Conservation (phyloP, 768 basidiomycete species). For the Rhodotorula graminis region DNA sequence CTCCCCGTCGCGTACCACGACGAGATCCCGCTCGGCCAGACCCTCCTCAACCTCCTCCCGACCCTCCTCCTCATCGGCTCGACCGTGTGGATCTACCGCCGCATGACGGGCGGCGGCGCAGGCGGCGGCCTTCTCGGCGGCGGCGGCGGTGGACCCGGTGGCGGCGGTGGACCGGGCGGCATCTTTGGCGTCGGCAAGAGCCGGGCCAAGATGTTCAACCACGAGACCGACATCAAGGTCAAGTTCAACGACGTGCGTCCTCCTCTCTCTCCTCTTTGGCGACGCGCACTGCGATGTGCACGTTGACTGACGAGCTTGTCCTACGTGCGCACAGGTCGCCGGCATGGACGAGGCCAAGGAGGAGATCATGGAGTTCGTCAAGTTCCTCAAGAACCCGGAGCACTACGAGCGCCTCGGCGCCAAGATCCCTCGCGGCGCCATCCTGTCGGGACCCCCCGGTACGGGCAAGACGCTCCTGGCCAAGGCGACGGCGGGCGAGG, state of each 20-base stretch:
- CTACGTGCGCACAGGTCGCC: slow-evolving; percentile 56
- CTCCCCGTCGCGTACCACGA: slow-evolving; percentile 97
- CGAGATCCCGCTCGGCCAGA: slow-evolving; percentile 76
- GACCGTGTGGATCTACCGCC: slow-evolving; percentile 74
- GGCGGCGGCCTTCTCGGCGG: slow-evolving; percentile 58
- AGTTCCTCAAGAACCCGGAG: slow-evolving; percentile 91
- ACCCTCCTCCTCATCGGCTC: slow-evolving; percentile 86
- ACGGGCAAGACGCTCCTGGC: slow-evolving; percentile 97
- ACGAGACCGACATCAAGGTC: slow-evolving; percentile 87
- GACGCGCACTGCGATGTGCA: no score
- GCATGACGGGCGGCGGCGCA: slow-evolving; percentile 52
- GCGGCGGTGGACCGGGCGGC: slow-evolving; percentile 65
- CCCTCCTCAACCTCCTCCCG: slow-evolving; percentile 86
- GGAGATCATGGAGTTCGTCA: slow-evolving; percentile 99
- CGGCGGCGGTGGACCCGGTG: slow-evolving; percentile 40
- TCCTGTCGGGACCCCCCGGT: slow-evolving; percentile 91
- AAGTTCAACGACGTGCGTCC: slow-evolving; percentile 69
- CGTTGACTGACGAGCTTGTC: neutral
- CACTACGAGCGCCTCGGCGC: slow-evolving; percentile 95
- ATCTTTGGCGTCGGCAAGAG: slow-evolving; percentile 98
- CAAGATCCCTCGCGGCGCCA: slow-evolving; percentile 93
- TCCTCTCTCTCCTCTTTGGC: neutral
- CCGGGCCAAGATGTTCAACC: slow-evolving; percentile 85
- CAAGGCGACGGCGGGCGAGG: slow-evolving; percentile 97
- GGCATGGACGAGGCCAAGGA: slow-evolving; percentile 99